Evolutionary conservation across 768 basidiomycete species (phyloP), one percentile per base, ranked within the genome.

Genomic region (Steccherinum ochraceum): DNA sequence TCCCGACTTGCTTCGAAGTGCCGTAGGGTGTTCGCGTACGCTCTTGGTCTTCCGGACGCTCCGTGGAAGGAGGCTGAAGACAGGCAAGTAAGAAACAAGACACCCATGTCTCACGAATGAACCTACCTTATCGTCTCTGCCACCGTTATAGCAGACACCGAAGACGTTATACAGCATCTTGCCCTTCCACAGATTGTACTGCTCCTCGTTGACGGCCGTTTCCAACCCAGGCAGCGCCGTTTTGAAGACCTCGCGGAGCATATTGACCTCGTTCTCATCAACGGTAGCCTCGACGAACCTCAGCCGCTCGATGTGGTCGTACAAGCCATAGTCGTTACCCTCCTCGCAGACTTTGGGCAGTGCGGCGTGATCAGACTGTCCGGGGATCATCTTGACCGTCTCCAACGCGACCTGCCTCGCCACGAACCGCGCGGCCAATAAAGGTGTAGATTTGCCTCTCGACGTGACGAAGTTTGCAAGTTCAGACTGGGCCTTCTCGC

Each of bases 91-190:
- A 53, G 21, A 40, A 41, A 26, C 43, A 40, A 46, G 49, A 19
- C 30, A 35, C 18, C 48, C 44, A 45, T 48, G 25, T 10, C 4
- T 40, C 45, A 20, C 30, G 30, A 35, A 16, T 7, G 21, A 40
- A 47, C 69, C 52, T 43, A 89, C 89, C 77, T 78, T 87, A 60
- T 88, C 80, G 53, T 81, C 77, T 24, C 89, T 73, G 18, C 88
- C 89, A 24, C 73, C 77, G 48, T 69, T 74, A 56, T 73, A 84
- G 63, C 72, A 80, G 46, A 93, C 80, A 51, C 90, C 90, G 59
- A 81, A 86, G 2, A 80, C 74, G 57, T 92, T 92, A 66, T 89
- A 91, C 2, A 72, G 67, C 72, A 92, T 81, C 64, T 81, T 89
- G 16, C 86, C 86, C 39, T 79, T 64, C 45, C 86, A 73, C 16